phyloP scores from a whole-genome alignment of 2,329 filamentous ascomycete species.

The Botryotinia calthae region DNA sequence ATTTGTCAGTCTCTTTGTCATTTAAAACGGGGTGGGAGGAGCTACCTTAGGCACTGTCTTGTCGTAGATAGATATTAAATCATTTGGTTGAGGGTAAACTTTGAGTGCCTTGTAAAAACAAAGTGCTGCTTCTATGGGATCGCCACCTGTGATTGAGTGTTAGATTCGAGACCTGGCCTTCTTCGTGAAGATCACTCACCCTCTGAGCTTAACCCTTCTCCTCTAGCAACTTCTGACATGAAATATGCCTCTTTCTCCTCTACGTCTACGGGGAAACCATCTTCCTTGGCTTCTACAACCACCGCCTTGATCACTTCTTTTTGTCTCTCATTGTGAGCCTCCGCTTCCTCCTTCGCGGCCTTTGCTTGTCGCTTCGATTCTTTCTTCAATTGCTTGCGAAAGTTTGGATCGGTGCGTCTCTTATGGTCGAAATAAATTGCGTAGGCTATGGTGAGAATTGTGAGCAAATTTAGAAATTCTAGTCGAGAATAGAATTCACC shows the following conservation, averaged over 20 bases:
- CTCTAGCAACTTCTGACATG: conserved; percentile 88
- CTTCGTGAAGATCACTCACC: conserved; percentile 52
- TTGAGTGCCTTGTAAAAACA: conserved; percentile 99
- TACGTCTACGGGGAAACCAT: conserved; percentile 85
- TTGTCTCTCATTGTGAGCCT: conserved; percentile 63
- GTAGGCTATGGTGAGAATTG: conserved; percentile 49
- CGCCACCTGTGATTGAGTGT: conserved; percentile 51
- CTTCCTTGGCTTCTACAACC: conserved; percentile 79
- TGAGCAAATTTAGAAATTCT: conserved; percentile 25
- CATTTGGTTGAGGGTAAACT: conserved; percentile 91
- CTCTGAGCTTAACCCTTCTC: conserved; percentile 79
- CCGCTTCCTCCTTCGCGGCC: conserved; percentile 69
- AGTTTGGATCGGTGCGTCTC: conserved; percentile 61
- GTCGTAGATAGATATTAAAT: conserved; percentile 95
- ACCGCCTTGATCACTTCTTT: conserved; percentile 70
- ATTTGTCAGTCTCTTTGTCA: conserved; percentile 27
- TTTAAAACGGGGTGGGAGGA: conserved; percentile 30
- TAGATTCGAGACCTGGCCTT: neutral
- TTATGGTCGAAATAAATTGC: conserved; percentile 68
- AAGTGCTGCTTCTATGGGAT: conserved; percentile 78
- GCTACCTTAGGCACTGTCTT: conserved; percentile 92
- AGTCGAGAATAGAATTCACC: neutral
- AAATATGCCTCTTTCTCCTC: conserved; percentile 97
- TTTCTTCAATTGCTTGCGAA: conserved; percentile 66
- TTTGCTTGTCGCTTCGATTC: conserved; percentile 72